A percentile compares a stretch with the other conserved stretches of the same genome.
Evolutionary conservation across 2,329 filamentous ascomycete genomes (phyloP).

Genomic region (Claviceps maximensis): DNA sequence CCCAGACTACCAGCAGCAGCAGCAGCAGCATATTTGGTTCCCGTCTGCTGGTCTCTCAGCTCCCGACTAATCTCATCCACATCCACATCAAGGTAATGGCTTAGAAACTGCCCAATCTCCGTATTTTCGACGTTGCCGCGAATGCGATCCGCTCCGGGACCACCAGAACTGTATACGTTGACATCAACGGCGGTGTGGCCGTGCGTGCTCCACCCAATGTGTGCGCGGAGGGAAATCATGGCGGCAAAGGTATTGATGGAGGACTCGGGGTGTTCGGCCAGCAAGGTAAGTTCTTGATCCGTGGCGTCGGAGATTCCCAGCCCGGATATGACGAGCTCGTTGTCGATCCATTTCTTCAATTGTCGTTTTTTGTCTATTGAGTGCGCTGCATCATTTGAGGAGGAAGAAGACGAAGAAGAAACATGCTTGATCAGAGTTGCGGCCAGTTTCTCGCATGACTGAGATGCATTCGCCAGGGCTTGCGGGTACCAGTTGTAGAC

Average conservation of each 20-base stretch:
- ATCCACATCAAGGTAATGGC: constrained; percentile 66
- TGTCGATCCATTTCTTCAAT: constrained; percentile 52
- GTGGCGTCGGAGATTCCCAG: constrained; percentile 67
- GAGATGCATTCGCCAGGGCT: constrained; percentile 63
- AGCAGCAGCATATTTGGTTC: constrained; percentile 3
- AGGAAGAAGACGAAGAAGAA: constrained; percentile 9
- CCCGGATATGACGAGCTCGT: constrained; percentile 51
- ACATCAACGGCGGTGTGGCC: constrained; percentile 91
- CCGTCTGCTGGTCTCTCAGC: constrained; percentile 48
- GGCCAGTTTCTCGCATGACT: constrained; percentile 60
- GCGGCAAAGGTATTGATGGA: constrained; percentile 55
- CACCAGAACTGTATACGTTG: constrained; percentile 79
- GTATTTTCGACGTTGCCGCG: constrained; percentile 90
- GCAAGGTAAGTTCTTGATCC: constrained; percentile 52
- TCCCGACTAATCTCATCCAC: constrained; percentile 66
- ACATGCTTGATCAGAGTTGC: constrained; percentile 49
- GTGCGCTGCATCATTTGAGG: neutral
- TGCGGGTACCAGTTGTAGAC: constrained; percentile 68
- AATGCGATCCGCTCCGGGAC: constrained; percentile 49
- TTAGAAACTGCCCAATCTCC: constrained; percentile 73
- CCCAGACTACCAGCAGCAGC: neutral
- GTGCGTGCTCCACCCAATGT: constrained; percentile 88
- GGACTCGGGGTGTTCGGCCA: constrained; percentile 45
- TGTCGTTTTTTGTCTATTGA: constrained; percentile 21
- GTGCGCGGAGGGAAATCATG: constrained; percentile 76